These are phyloP conservation scores for Thalia dealbata DNA, from an alignment of 176 grass and related monocot genomes.

Conservation along the genomic window DNA sequence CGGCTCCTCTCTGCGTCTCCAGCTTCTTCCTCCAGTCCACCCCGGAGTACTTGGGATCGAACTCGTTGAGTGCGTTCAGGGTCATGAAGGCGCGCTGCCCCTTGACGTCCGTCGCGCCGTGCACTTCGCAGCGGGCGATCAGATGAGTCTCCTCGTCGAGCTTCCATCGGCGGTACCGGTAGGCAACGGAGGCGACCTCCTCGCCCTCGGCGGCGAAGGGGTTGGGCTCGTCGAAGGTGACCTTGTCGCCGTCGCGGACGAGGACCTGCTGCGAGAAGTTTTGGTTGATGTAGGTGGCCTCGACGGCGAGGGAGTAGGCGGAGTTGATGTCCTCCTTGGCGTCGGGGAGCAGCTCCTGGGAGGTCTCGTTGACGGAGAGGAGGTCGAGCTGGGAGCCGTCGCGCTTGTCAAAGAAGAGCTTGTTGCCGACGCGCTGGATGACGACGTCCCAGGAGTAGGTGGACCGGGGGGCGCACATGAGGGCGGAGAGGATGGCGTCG, in stretches of 20 bases:
- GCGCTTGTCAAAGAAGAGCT: slow-evolving; percentile 13
- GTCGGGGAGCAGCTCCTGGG: background rate
- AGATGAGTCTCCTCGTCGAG: slow-evolving; percentile 1
- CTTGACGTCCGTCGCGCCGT: slow-evolving; percentile 1
- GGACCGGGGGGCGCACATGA: slow-evolving; percentile 11
- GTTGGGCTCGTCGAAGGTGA: slow-evolving; percentile 15
- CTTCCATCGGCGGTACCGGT: slow-evolving; percentile 12
- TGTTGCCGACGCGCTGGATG: slow-evolving; percentile 9
- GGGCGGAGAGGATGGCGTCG: slow-evolving; percentile 5
- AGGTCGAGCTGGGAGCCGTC: slow-evolving; percentile 7
- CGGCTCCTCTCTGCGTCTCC: slow-evolving; percentile 13
- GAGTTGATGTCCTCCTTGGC: slow-evolving; percentile 18
- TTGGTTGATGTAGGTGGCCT: slow-evolving; percentile 16
- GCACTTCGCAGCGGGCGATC: slow-evolving; percentile 2
- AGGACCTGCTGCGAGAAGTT: slow-evolving; percentile 19
- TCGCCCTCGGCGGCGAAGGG: slow-evolving; percentile 8
- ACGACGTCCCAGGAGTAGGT: slow-evolving; percentile 2
- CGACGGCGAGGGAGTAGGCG: slow-evolving; percentile 1
- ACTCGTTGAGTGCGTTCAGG: slow-evolving; percentile 8
- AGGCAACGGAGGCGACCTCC: slow-evolving; percentile 10
- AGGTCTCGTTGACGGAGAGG: slow-evolving; percentile 10
- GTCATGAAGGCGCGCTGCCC: slow-evolving; percentile 8
- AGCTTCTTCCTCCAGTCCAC: slow-evolving; percentile 19
- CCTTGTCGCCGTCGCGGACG: slow-evolving; percentile 8
- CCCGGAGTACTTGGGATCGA: background rate